phyloP scores from a whole-genome alignment of 2,329 filamentous ascomycete species.

The Verticillium nonalfalfae region DNA sequence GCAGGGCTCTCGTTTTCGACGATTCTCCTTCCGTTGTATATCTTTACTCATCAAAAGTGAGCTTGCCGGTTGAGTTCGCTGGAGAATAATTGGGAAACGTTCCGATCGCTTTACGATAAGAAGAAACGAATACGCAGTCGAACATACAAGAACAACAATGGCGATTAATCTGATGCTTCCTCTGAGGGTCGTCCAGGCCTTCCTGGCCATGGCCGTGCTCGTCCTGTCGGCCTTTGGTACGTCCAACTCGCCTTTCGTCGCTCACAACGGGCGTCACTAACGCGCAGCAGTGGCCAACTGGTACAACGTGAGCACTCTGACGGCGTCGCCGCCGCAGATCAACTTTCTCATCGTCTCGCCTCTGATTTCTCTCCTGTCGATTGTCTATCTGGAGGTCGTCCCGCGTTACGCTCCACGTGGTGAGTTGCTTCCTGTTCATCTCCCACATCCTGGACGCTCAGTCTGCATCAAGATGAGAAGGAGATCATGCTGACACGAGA shows the following conservation, averaged over 20 bases:
- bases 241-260: constrained; percentile 6
- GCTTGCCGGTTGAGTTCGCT: not conserved
- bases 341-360: constrained; percentile 52
- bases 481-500: constrained; percentile 11
- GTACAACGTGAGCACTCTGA: constrained; percentile 50
- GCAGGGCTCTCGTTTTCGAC: not conserved
- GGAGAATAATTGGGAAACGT: not conserved
- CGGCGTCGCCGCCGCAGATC: constrained; percentile 47
- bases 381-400: constrained; percentile 45
- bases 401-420: constrained; percentile 33
- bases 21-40: not conserved
- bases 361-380: constrained; percentile 46
- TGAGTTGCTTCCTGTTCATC: constrained; percentile 15
- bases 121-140: not conserved
- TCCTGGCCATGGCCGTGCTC: constrained; percentile 39
- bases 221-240: constrained; percentile 44
- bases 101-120: not conserved
- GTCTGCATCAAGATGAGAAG: no score
- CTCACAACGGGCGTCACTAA: not conserved
- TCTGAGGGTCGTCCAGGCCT: constrained; percentile 37
- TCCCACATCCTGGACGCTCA: no score
- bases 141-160: constrained; percentile 6
- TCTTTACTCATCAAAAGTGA: not conserved
- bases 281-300: constrained; percentile 49
- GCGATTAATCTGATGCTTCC: constrained; percentile 34